These are phyloP conservation scores for Scorias spongiosa DNA, from an alignment of 2,329 filamentous ascomycete genomes.

Conservation along the genomic window DNA sequence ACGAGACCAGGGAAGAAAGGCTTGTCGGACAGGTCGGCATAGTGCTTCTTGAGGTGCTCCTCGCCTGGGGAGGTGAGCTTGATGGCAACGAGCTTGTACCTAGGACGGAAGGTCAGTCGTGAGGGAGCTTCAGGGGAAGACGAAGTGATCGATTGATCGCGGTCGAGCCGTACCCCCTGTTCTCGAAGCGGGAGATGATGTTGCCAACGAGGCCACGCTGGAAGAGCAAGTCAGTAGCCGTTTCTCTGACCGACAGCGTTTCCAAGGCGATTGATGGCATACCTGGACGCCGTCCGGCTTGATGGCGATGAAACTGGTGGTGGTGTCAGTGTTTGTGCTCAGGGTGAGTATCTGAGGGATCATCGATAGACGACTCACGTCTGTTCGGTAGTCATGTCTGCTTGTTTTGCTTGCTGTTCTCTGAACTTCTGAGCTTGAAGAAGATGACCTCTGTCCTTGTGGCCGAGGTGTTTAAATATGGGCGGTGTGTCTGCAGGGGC, in stretches of 20 bases:
- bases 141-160: background rate
- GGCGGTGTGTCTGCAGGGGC: conserved; percentile 19
- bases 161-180: conserved; percentile 54
- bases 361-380: conserved; percentile 47
- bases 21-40: conserved; percentile 82
- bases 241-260: too few relatives aligned
- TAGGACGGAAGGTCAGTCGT: conserved; percentile 20
- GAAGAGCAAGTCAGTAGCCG: background rate
- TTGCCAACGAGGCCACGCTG: conserved; percentile 94
- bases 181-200: conserved; percentile 98
- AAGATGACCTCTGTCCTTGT: conserved; percentile 32
- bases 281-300: conserved; percentile 99
- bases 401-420: conserved; percentile 13
- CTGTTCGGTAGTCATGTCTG: conserved; percentile 55
- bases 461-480: conserved; percentile 31
- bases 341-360: background rate
- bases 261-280: conserved; percentile 20
- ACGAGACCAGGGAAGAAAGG: conserved; percentile 94
- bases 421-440: conserved; percentile 15
- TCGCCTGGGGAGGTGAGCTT: conserved; percentile 82
- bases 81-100: conserved; percentile 97
- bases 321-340: background rate
- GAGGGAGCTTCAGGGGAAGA: background rate
- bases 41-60: conserved; percentile 97
- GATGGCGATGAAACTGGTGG: conserved; percentile 90